Base-by-base conservation (phyloP, 2,329 filamentous ascomycete species). In the Colletotrichum musae region DNA sequence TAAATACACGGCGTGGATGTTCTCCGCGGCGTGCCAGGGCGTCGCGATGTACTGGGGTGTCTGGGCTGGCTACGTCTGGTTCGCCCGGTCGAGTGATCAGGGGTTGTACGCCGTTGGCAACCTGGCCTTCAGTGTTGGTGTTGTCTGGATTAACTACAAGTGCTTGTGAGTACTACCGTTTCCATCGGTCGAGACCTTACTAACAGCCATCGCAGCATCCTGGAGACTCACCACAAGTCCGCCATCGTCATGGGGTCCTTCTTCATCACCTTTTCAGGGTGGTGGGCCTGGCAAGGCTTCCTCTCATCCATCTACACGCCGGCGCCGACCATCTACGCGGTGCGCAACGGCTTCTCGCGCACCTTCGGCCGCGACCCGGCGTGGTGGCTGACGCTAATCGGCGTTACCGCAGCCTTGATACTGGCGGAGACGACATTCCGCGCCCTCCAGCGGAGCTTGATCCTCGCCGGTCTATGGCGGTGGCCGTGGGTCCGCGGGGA, bases 141-240 rank as follows among this genome's bases (percentile, higher is more conserved):
- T 97, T 12, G 81, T 92, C 32, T 85, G 94, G 79, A 94, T 94
- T 78, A 92, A 91, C 74, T 84, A 88, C 79, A 96, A 96, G 80
- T 85, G 95, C 59, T 91, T 95, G 86, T 91, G 81, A 82, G 88
- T 86, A 50, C 7, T 28, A 9, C 5, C 5, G 7, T n/a, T 10
- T 9, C 5, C 36, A 21, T 13, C 2, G 18, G 6, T n/a, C 26
- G 12, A 15, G 9, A 2, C 5, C 28, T 26, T 21, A 59, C 79
- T 79, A 73, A 78, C 65, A 26, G 4, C 4, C 3, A 10, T 24
- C 12, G 18, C 73, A 89, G 89, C 72, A 88, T 93, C 70, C 85
- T 97, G 61, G 93, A 96, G 80, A 92, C 92, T 10, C 92, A 95
- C 80, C 91, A 92, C 83, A 94, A 94, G 75, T 89, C 91, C 1